Base-by-base conservation (phyloP, 208 protist genomes). In the Acanthamoeba triangularis region DNA sequence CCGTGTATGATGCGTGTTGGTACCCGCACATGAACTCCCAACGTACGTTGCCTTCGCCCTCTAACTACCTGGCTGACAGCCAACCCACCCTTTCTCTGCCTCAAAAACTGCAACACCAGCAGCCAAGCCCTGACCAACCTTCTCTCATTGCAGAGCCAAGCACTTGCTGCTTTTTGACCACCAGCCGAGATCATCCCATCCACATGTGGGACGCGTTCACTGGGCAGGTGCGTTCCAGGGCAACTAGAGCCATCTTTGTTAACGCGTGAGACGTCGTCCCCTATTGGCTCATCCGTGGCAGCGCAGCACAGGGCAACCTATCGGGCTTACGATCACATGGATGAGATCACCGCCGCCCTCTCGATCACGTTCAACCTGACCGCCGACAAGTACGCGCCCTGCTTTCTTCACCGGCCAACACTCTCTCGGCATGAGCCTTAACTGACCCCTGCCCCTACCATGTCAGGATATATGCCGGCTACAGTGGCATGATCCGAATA, bases 131-230 rank as follows among this genome's bases (percentile, higher is more conserved):
- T 41, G 33, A 69, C 61, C 61, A 69, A 10, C 47, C 47, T 5
- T 25, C 69, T 49, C 16, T 44, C 35, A 28, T 6, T 16, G 49
- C 87, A 93, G 87, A 93, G 35, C 87, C 87, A 3, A 56, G 54
- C 37, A 93, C 87, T 37, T 93, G 87, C 11, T 93, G 87, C n/a
- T 93, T 93, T 20, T 69, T 76, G 61, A 93, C 61, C 61, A 93
- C 87, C 30, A 93, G 87, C 47, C 87, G 87, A 49, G 87, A 93
- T 54, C 87, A 93, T 16, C 87, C 87, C 25, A 93, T 93, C 37
- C 87, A 93, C n/a, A 10, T 93, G 14, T 93, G 87, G 87, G 87
- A 93, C n/a, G 87, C 87, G 8, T 93, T 93, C 47, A 93, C 87
- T 16, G 87, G 87, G 1, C 33, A 93, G 87, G 87, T 93, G 16